These are phyloP conservation scores for Apiotrichum sp. DNA, from an alignment of 1,284 basidiomycete genomes.

Conservation along the genomic window DNA sequence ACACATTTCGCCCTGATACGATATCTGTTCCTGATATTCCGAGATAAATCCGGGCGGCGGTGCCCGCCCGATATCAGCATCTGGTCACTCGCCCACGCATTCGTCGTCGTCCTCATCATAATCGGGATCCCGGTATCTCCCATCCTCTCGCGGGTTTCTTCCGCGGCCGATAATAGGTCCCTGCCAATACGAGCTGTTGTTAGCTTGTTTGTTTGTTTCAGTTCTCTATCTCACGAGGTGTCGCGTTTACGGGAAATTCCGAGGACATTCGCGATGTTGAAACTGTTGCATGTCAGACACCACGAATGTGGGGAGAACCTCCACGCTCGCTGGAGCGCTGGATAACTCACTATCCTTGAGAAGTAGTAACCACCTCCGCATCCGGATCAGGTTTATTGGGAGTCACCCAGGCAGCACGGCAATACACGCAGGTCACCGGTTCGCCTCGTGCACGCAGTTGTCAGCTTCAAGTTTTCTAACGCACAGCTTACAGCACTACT, in stretches of 20 bases:
- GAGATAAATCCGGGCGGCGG: no score
- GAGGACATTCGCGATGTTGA: conserved; percentile 32
- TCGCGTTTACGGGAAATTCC: conserved; percentile 27
- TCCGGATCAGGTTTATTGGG: not conserved
- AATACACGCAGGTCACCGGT: conserved; percentile 36
- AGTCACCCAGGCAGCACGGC: conserved; percentile 23
- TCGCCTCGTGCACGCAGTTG: conserved; percentile 16
- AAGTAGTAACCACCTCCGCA: not conserved
- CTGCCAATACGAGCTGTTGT: conserved; percentile 6
- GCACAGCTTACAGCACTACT: conserved; percentile 19
- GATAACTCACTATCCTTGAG: conserved; percentile 1
- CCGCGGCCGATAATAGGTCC: not conserved
- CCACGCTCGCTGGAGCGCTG: not conserved
- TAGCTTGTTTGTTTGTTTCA: not conserved
- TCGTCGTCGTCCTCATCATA: not conserved
- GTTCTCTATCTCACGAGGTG: conserved; percentile 20
- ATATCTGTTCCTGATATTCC: no score
- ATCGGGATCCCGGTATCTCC: no score
- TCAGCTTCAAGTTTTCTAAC: not conserved
- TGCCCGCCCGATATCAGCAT: no score
- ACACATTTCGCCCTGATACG: no score
- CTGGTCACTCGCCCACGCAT: no score
- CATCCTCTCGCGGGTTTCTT: not conserved
- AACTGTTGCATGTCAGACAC: conserved; percentile 7
- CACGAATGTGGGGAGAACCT: not conserved